Conservation (phyloP, 257 asterid species). For the Osmanthus fragrans region DNA sequence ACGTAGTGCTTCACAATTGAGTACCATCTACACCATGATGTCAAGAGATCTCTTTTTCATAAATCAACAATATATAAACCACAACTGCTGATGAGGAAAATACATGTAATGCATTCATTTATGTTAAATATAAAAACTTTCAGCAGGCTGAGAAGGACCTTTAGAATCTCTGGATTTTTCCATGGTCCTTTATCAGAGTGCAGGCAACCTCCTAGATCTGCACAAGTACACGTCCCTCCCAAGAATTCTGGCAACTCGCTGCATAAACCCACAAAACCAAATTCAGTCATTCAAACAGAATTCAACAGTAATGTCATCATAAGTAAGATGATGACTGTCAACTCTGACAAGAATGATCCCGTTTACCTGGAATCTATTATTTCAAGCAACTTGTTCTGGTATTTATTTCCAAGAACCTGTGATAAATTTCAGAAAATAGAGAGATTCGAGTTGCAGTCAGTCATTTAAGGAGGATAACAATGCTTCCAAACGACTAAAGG, state of each 20-base stretch:
- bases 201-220: constrained; percentile 77
- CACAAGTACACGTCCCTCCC: constrained; percentile 77
- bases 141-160: constrained; percentile 41
- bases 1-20: constrained; percentile 74
- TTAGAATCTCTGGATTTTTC: constrained; percentile 69
- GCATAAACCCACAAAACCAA: constrained; percentile 26
- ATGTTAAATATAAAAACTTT: not conserved
- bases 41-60: constrained; percentile 13
- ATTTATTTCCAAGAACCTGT: constrained; percentile 77
- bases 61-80: not conserved
- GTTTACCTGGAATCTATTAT: constrained; percentile 67
- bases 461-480: constrained; percentile 14
- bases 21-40: constrained; percentile 66
- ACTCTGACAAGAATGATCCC: constrained; percentile 1
- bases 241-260: constrained; percentile 79
- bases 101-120: not conserved
- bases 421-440: constrained; percentile 22
- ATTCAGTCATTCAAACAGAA: constrained; percentile 7
- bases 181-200: constrained; percentile 90
- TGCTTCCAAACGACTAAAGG: constrained; percentile 9
- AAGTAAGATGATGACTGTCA: constrained; percentile 11
- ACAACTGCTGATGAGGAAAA: not conserved
- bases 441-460: constrained; percentile 20
- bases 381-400: constrained; percentile 81
- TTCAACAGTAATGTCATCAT: constrained; percentile 10